phyloP scores from a whole-genome alignment of 2,329 filamentous ascomycete species.

The Leptographium procerum region DNA sequence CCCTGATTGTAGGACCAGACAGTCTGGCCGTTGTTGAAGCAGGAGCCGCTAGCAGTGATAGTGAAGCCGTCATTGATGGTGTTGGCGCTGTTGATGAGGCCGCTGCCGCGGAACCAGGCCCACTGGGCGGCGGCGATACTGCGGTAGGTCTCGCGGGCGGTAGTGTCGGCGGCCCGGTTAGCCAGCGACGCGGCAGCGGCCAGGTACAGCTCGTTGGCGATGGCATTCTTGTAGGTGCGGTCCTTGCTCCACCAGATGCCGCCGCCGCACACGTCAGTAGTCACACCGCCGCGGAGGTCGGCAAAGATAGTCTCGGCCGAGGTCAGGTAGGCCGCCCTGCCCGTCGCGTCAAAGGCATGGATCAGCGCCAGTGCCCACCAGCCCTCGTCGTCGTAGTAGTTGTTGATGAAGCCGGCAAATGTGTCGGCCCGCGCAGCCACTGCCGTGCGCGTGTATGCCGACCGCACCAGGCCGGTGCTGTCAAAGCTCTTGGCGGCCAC shows the following conservation, averaged over 20 bases:
- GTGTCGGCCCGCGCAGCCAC: conserved; percentile 15
- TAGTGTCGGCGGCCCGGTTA: conserved; percentile 26
- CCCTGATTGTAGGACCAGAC: conserved; percentile 48
- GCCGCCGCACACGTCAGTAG: conserved; percentile 34
- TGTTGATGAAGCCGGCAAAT: conserved; percentile 38
- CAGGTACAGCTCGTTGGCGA: conserved; percentile 46
- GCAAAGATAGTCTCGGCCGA: conserved; percentile 41
- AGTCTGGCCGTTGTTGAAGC: conserved; percentile 34
- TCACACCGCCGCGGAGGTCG: conserved; percentile 36
- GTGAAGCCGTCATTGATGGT: conserved; percentile 43
- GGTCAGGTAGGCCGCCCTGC: conserved; percentile 34
- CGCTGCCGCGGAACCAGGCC: conserved; percentile 38
- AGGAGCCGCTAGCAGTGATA: conserved; percentile 26
- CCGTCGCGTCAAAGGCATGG: conserved; percentile 39
- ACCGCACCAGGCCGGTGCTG: conserved; percentile 23
- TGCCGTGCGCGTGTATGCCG: conserved; percentile 22
- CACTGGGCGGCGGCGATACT: conserved; percentile 35
- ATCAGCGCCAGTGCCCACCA: conserved; percentile 54
- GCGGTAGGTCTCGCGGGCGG: conserved; percentile 27
- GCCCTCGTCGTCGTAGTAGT: conserved; percentile 49
- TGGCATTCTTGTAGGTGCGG: conserved; percentile 37
- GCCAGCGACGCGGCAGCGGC: conserved; percentile 40
- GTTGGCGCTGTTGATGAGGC: conserved; percentile 37
- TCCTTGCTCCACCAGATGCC: conserved; percentile 49
- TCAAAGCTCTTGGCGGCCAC: conserved; percentile 26